Percentiles rank a stretch among this genome's conserved stretches.
Conservation (phyloP, 768 basidiomycete species). For the Thelephora aurantiotincta region DNA sequence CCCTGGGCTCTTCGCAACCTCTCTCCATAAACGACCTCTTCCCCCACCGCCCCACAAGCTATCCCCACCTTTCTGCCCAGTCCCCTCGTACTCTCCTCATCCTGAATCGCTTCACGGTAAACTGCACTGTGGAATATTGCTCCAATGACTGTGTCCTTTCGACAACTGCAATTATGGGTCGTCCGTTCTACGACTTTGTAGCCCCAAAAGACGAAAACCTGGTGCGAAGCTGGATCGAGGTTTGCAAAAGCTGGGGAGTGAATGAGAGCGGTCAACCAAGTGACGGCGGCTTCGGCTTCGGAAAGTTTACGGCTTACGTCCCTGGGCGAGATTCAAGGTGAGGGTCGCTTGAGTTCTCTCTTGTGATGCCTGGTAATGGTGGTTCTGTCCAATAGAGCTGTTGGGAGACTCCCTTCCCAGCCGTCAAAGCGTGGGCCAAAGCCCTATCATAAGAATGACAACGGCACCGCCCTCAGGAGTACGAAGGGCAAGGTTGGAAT, state of each 20-base stretch:
- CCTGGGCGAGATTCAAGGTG: constrained; percentile 54
- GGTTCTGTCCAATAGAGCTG: neutral
- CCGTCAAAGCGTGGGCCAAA: constrained; percentile 2
- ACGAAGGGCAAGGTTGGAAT: no score
- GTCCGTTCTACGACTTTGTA: constrained; percentile 70
- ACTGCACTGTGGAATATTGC: constrained; percentile 55
- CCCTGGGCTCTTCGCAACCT: neutral
- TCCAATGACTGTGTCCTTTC: constrained; percentile 58
- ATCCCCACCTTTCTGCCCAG: constrained; percentile 47
- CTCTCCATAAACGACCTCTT: no score
- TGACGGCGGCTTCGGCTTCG: constrained; percentile 77
- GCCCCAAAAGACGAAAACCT: constrained; percentile 43
- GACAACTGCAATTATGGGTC: constrained; percentile 41
- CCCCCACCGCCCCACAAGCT: no score
- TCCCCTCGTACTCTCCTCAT: constrained; percentile 71
- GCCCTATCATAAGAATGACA: constrained; percentile 1
- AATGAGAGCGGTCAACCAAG: constrained; percentile 75
- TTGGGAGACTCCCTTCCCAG: neutral
- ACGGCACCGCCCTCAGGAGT: no score
- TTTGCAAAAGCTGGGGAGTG: constrained; percentile 73
- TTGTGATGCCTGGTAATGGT: neutral
- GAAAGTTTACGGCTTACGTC: constrained; percentile 43
- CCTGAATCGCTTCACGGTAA: constrained; percentile 58
- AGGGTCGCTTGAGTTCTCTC: constrained; percentile 6
- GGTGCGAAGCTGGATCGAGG: constrained; percentile 62